phyloP scores from a whole-genome alignment of 2,329 filamentous ascomycete genomes.

The Mariannaea elegans region DNA sequence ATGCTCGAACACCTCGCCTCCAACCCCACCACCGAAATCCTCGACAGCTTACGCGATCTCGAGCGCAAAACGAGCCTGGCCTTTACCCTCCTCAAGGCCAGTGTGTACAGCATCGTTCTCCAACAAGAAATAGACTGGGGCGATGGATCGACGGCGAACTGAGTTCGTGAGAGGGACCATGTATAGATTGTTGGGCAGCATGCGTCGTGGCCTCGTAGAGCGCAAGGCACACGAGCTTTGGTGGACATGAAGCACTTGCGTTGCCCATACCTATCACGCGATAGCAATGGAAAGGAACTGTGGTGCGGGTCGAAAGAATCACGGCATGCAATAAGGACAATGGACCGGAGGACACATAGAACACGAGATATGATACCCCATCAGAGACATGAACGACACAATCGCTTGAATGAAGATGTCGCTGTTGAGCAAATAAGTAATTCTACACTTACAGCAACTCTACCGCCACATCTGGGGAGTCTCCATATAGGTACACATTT shows the following conservation, averaged over 20 bases:
- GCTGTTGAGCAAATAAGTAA: conserved; percentile 25
- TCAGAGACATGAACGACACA: neutral
- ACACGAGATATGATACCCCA: conserved; percentile 31
- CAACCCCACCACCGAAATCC: conserved; percentile 80
- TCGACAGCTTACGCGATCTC: conserved; percentile 85
- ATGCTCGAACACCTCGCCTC: conserved; percentile 71
- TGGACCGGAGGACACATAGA: neutral
- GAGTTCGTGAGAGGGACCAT: no score
- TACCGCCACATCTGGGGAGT: conserved; percentile 20
- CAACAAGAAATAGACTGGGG: conserved; percentile 93
- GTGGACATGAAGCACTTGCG: no score
- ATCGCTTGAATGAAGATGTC: neutral
- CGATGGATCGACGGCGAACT: conserved; percentile 53
- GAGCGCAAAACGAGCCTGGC: conserved; percentile 95
- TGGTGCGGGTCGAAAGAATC: neutral
- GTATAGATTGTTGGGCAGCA: no score
- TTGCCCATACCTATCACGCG: neutral
- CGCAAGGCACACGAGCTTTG: no score
- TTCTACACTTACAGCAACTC: conserved; percentile 23
- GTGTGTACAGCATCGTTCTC: conserved; percentile 97
- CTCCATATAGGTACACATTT: conserved; percentile 35
- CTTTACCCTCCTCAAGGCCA: conserved; percentile 95
- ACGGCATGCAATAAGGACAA: neutral
- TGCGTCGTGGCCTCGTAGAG: no score
- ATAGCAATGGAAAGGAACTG: neutral